Base-by-base conservation (phyloP, 1,284 basidiomycete genomes). In the Phylloporus gajari region DNA sequence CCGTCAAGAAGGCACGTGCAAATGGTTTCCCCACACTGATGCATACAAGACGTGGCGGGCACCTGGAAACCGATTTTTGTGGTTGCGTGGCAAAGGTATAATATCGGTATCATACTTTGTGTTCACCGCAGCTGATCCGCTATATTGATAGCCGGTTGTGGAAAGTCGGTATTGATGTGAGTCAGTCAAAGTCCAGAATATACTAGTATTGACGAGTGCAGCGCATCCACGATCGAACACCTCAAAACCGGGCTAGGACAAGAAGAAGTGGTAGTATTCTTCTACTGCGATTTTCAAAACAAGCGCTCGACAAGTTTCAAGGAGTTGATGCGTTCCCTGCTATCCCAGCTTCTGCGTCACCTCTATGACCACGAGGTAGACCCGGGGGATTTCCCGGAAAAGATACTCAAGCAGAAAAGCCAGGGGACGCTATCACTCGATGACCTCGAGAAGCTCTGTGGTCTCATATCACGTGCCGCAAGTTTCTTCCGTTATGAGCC, bases 21-120 rank as follows among this genome's bases (percentile, higher is more conserved):
- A 6, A 35, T 70, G 64, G 68, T 63, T 72, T 15, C 65, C 51
- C 8, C 27, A n/a, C 17, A 63, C 42, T 15, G 56, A 58, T 5
- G 25, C 23, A 19, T 72, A 67, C 27, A n/a, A 67, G n/a, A 40
- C 23, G 19, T 72, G 71, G 71, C 51, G 69, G 25, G 51, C 42
- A 17, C 46, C 38, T 21, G 59, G 46, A 21, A 46, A 21, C 21
- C 44, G 11, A 21, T 46, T 46, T 46, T 46, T 46, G n/a, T 65
- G 68, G 68, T 60, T 69, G 44, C 44, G 59, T 5, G 68, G 68
- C n/a, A 59, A 60, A 59, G 56, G 68, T 69, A 6, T 23, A 35
- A 1, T 11, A 15, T 23, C 23, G 19, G 5, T 21, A 42, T 58
- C 19, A 58, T 46, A 17, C n/a, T 25, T 9, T 5, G 25, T 30